Evolutionary conservation across 805 yeast genomes (phyloP).

Genomic region (Debaryomyces prosopidis): DNA sequence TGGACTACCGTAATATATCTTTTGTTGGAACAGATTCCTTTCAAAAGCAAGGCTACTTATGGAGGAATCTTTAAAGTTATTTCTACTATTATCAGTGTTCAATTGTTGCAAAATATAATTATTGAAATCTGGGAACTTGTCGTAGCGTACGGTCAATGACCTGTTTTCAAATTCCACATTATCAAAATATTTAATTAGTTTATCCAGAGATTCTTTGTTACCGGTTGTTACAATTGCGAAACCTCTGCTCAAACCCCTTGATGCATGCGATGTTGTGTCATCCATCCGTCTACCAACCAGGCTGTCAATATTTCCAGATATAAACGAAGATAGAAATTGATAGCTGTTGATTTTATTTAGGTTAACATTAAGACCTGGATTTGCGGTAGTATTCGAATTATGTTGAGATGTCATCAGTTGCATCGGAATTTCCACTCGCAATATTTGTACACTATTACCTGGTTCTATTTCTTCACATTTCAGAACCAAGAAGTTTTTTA

Average conservation of each 20-base stretch:
- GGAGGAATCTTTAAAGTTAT: conserved; percentile 6
- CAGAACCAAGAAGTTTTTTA: conserved; percentile 27
- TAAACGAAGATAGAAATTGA: conserved; percentile 8
- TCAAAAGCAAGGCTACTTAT: conserved; percentile 30
- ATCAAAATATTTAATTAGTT: conserved; percentile 51
- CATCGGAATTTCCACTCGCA: conserved; percentile 43
- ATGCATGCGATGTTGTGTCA: background rate
- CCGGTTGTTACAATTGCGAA: conserved; percentile 64
- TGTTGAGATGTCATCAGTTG: conserved; percentile 17
- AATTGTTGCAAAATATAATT: conserved; percentile 28
- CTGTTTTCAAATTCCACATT: conserved; percentile 60
- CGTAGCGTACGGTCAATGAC: conserved; percentile 59
- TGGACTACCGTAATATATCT: conserved; percentile 26
- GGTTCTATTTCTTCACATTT: conserved; percentile 28
- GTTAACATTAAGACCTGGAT: background rate
- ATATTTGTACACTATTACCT: conserved; percentile 22
- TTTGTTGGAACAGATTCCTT: conserved; percentile 31
- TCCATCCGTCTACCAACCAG: background rate
- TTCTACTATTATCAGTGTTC: conserved; percentile 1
- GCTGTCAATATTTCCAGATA: background rate
- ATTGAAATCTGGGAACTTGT: conserved; percentile 48
- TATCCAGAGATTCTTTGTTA: conserved; percentile 45
- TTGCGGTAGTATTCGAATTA: background rate
- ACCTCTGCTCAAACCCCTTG: conserved; percentile 42
- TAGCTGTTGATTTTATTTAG: conserved; percentile 6